A percentile compares a stretch with the other conserved stretches of the same genome.
phyloP scores from a whole-genome alignment of 2,329 filamentous ascomycete genomes.

The Phialemoniopsis sp. region DNA sequence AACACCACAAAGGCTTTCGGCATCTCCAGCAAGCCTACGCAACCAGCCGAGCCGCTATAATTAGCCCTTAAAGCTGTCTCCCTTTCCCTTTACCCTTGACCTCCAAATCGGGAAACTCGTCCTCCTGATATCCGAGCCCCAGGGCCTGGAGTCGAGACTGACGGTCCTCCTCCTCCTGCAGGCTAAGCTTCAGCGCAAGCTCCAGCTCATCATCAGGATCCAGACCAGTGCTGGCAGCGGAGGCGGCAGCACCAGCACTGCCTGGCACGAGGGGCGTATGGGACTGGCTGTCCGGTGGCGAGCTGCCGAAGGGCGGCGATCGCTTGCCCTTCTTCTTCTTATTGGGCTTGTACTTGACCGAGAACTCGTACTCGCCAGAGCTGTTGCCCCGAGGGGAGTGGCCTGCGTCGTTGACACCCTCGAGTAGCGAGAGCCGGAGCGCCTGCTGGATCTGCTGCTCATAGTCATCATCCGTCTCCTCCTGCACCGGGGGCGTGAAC shows the following conservation, averaged over 20 bases:
- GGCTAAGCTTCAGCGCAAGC: slow-evolving; percentile 55
- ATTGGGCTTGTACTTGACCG: slow-evolving; percentile 27
- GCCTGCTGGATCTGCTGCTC: slow-evolving; percentile 60
- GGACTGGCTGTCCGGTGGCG: slow-evolving; percentile 23
- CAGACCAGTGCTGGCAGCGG: slow-evolving; percentile 9
- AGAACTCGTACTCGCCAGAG: slow-evolving; percentile 45
- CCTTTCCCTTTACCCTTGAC: slow-evolving; percentile 31
- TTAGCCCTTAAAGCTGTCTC: slow-evolving; percentile 10
- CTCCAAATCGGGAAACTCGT: slow-evolving; percentile 24
- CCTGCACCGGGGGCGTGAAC: slow-evolving; percentile 2
- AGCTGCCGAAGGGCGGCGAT: slow-evolving; percentile 15
- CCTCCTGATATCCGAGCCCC: slow-evolving; percentile 12
- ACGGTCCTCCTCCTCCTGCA: slow-evolving; percentile 47
- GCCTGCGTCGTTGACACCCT: slow-evolving; percentile 43
- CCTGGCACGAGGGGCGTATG: too few relatives aligned
- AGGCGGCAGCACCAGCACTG: too few relatives aligned
- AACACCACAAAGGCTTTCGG: too few relatives aligned
- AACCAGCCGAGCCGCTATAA: too few relatives aligned
- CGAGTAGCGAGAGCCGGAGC: slow-evolving; percentile 56
- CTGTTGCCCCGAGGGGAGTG: slow-evolving; percentile 40
- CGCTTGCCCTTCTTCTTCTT: slow-evolving; percentile 30
- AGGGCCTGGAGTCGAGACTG: slow-evolving; percentile 11
- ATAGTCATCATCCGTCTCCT: slow-evolving; percentile 46
- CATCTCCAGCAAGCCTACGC: too few relatives aligned
- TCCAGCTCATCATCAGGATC: slow-evolving; percentile 52